These are phyloP conservation scores for Aspergillus kassunensis DNA, from an alignment of 495 filamentous ascomycete species.

Conservation along the genomic window DNA sequence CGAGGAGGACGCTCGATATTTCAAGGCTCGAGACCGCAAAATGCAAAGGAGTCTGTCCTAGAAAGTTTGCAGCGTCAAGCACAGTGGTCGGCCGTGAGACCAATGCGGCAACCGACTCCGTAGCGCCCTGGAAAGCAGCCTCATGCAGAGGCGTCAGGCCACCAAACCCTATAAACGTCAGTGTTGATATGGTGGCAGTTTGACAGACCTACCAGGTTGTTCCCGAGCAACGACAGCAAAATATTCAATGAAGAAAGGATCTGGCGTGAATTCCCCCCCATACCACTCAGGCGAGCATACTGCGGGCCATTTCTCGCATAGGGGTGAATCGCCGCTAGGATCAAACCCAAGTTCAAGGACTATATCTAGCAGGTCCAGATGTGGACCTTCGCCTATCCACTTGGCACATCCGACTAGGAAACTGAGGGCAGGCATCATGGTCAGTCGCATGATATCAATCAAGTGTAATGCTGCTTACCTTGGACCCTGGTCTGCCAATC, in stretches of 20 bases:
- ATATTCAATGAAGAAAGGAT: constrained; percentile 4
- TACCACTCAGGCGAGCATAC: neutral
- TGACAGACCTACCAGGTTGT: no score
- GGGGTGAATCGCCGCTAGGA: no score
- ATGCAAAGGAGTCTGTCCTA: constrained; percentile 1
- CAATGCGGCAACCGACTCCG: neutral
- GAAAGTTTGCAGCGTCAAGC: neutral
- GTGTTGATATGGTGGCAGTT: no score
- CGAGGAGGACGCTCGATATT: neutral
- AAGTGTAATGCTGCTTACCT: no score
- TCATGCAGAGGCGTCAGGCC: neutral
- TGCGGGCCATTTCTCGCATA: no score
- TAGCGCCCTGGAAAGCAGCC: neutral
- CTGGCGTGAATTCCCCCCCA: neutral
- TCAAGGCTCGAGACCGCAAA: neutral
- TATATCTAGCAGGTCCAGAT: no score
- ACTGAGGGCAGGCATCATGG: no score
- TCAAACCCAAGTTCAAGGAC: no score
- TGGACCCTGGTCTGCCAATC: no score
- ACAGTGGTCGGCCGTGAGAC: neutral
- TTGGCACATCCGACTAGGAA: no score
- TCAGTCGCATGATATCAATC: no score
- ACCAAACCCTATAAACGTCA: neutral
- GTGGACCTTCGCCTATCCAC: no score
- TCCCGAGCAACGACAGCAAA: neutral